A percentile compares a stretch with the other conserved stretches of the same genome.
Evolutionary conservation across 176 grass and related monocot genomes (phyloP).

Genomic region (Lolium rigidum): DNA sequence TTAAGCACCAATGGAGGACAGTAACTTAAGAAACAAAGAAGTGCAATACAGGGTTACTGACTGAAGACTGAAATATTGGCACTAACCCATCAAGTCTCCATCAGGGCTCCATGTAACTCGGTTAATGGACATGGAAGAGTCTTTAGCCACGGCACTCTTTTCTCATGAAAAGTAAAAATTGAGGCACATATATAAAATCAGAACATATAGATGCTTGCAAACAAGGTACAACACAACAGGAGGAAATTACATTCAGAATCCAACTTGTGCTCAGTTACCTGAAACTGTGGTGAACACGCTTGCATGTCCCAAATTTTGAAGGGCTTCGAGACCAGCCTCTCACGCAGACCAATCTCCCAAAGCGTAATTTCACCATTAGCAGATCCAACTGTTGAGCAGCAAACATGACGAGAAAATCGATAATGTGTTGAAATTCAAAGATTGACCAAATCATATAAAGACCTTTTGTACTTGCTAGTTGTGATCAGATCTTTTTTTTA

Average conservation of each 20-base stretch:
- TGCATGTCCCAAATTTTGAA: slow-evolving; percentile 83
- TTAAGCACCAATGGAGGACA: slow-evolving; percentile 27
- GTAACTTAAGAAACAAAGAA: slow-evolving; percentile 28
- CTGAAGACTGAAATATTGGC: slow-evolving; percentile 14
- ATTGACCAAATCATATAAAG: slow-evolving; percentile 21
- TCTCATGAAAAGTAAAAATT: slow-evolving; percentile 44
- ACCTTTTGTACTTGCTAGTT: slow-evolving; percentile 9
- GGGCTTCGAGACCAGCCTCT: slow-evolving; percentile 75
- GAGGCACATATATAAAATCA: slow-evolving; percentile 29
- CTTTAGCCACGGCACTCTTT: slow-evolving; percentile 69
- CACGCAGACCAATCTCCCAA: slow-evolving; percentile 84
- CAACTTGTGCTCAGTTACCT: slow-evolving; percentile 45
- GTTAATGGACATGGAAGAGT: slow-evolving; percentile 72
- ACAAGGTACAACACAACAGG: slow-evolving; percentile 41
- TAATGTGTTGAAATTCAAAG: slow-evolving; percentile 19
- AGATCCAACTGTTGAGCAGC: slow-evolving; percentile 69
- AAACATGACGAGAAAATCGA: slow-evolving; percentile 25
- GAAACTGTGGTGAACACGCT: slow-evolving; percentile 65
- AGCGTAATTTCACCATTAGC: slow-evolving; percentile 88
- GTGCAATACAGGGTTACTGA: slow-evolving; percentile 18
- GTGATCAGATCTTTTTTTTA: background rate
- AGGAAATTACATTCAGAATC: slow-evolving; percentile 38
- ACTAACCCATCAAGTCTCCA: slow-evolving; percentile 90
- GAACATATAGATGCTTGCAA: slow-evolving; percentile 20
- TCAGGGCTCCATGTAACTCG: slow-evolving; percentile 95